Evolutionary conservation across 2,329 filamentous ascomycete genomes (phyloP).

Genomic region (Nigrospora osmanthi): DNA sequence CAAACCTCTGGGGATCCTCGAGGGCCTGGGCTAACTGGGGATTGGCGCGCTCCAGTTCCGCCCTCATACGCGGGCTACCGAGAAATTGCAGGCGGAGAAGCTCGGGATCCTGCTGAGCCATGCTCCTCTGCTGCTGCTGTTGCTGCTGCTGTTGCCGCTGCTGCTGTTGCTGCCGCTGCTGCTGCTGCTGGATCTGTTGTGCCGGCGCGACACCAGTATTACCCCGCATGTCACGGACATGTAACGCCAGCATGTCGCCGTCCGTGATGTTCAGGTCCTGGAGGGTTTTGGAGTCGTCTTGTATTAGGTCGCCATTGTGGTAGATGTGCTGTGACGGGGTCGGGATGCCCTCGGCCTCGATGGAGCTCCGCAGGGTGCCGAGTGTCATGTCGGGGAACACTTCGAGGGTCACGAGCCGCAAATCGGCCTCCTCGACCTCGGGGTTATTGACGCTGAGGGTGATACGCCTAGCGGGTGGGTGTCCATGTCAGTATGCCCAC

Average conservation of each 20-base stretch:
- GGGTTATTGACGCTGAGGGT: constrained; percentile 66
- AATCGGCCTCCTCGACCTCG: constrained; percentile 51
- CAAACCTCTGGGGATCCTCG: constrained; percentile 70
- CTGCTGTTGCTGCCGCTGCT: constrained; percentile 21
- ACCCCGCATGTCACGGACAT: constrained; percentile 57
- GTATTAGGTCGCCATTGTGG: constrained; percentile 78
- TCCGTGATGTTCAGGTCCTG: constrained; percentile 74
- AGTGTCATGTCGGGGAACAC: constrained; percentile 66
- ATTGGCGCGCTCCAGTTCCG: constrained; percentile 62
- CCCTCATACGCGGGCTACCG: constrained; percentile 65
- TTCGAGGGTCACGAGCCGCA: constrained; percentile 56
- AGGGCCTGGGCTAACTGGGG: constrained; percentile 72
- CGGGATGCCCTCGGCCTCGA: constrained; percentile 75
- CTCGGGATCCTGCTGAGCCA: constrained; percentile 63
- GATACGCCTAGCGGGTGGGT: constrained; percentile 50
- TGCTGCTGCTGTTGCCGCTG: constrained; percentile 14
- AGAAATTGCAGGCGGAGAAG: constrained; percentile 75
- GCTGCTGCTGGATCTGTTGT: constrained; percentile 26
- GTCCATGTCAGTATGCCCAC: too few species aligned
- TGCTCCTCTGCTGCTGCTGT: constrained; percentile 19
- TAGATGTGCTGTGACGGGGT: constrained; percentile 74
- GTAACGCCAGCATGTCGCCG: constrained; percentile 86
- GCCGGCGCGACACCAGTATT: constrained; percentile 29
- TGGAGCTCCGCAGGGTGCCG: constrained; percentile 77
- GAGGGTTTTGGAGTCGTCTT: constrained; percentile 72